Evolutionary conservation across 1,284 basidiomycete genomes (phyloP), one percentile per base, ranked within the genome.

Genomic region (Ustilago bromivora): DNA sequence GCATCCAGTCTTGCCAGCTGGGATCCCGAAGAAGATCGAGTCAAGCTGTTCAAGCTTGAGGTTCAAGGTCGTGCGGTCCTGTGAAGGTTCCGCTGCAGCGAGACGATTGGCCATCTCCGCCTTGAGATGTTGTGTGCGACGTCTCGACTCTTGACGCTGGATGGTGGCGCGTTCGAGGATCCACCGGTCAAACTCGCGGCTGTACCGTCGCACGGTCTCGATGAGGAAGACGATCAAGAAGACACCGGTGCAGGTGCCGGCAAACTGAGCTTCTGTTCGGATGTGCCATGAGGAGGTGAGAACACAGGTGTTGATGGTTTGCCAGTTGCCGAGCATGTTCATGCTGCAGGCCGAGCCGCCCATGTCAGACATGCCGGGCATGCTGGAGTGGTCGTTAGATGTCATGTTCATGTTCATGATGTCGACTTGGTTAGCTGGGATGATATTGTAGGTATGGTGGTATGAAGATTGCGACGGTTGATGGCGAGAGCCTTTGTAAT

Each of bases 241-340:
- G 19, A 84, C 72, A 19, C 82, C 82, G 49, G 83, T 78, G 71
- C 82, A 84, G 6, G 81, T 76, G 19, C 82, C 82, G 19, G 75
- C 82, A 46, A 84, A 82, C 52, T 80, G 74, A 5, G 71, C 82
- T 28, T 66, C 47, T 3, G 71, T 78, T 23, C 46, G 57, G 53
- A 82, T 73, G 61, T 74, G 76, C 82, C 82, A 84, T 15, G 78
- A 79, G 3, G 76, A 73, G 28, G 81, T 76, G 56, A 84, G 76
- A 12, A 84, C 64, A 43, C 82, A 78, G 13, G 71, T 75, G 62
- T 69, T 67, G 63, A 75, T 74, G 40, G 72, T 75, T 34, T 78
- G 71, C 76, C 76, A 78, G 60, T 78, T 78, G 58, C 76, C 76
- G 32, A 78, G 72, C 76, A 78, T 78, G 57, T 47, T 61, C 76